Percentiles rank a stretch among this genome's conserved stretches.
These are phyloP conservation scores for Moringa oleifera DNA, from an alignment of 345 rosid genomes.

Conservation along the genomic window DNA sequence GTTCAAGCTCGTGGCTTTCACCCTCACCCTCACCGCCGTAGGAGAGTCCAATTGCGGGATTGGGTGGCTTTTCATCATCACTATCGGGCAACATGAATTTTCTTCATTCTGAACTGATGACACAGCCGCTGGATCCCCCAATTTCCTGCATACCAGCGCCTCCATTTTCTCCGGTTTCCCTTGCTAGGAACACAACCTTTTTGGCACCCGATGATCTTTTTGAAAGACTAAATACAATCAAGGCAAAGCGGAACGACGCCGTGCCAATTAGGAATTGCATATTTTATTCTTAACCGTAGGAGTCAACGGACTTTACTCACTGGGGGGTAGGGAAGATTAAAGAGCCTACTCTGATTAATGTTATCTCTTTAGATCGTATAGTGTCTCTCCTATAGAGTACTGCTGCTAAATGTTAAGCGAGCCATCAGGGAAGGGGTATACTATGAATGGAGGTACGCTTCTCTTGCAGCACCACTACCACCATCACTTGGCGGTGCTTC, in stretches of 20 bases:
- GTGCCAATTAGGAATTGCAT: no score
- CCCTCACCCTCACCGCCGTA: conserved; percentile 65
- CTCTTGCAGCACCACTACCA: background rate
- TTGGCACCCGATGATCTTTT: no score
- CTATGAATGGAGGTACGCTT: background rate
- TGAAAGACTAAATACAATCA: no score
- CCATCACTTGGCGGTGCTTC: background rate
- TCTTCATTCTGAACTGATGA: conserved; percentile 14
- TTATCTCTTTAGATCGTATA: no score
- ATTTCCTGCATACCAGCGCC: conserved; percentile 68
- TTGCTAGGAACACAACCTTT: no score
- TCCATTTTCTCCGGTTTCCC: conserved; percentile 67
- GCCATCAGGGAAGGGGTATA: background rate
- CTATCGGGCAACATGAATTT: conserved; percentile 41
- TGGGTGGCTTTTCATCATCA: conserved; percentile 35
- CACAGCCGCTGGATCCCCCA: conserved; percentile 63
- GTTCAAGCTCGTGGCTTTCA: conserved; percentile 93
- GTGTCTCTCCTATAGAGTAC: no score
- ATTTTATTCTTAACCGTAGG: no score
- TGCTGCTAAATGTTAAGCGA: no score
- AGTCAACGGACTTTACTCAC: no score
- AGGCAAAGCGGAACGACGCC: no score
- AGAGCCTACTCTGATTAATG: no score
- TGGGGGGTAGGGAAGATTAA: no score
- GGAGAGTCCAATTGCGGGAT: conserved; percentile 56